Conservation (phyloP, 257 asterid species). For the Solanum clarkiae region DNA sequence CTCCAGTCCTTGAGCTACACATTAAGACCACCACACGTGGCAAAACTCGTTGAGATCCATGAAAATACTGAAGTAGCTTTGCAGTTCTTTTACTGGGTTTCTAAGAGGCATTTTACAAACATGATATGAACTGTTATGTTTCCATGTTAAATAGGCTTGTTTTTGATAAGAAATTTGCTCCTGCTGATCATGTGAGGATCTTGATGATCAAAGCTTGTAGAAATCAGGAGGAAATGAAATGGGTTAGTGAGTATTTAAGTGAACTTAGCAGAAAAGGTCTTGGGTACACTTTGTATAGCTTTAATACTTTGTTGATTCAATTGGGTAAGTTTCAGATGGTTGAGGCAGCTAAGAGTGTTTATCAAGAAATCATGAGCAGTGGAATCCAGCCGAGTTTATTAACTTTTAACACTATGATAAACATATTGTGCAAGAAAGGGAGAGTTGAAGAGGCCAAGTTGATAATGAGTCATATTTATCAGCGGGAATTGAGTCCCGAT, state of each 20-base stretch:
- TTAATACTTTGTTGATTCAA: constrained; percentile 77
- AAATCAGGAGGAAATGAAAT: constrained; percentile 38
- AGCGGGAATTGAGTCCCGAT: constrained; percentile 53
- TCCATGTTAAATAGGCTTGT: constrained; percentile 75
- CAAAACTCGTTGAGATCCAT: constrained; percentile 32
- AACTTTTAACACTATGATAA: constrained; percentile 75
- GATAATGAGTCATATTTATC: constrained; percentile 45
- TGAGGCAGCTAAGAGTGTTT: constrained; percentile 43
- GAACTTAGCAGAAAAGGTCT: constrained; percentile 30
- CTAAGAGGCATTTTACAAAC: constrained; percentile 72
- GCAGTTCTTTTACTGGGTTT: constrained; percentile 72
- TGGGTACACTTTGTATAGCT: constrained; percentile 49
- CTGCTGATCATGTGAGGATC: constrained; percentile 74
- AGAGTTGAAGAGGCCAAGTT: constrained; percentile 58
- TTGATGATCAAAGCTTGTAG: constrained; percentile 61
- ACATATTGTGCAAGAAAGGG: constrained; percentile 74
- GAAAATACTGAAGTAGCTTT: constrained; percentile 36
- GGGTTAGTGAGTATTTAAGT: constrained; percentile 49
- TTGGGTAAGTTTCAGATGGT: constrained; percentile 65
- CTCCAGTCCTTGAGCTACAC: constrained; percentile 40
- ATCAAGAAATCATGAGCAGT: constrained; percentile 30
- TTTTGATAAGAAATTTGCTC: constrained; percentile 30
- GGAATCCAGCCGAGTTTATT: constrained; percentile 55
- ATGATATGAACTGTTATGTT: constrained; percentile 56
- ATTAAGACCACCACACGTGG: constrained; percentile 53